Conservation (phyloP, 306 rosid species). For the Coriaria nepalensis region DNA sequence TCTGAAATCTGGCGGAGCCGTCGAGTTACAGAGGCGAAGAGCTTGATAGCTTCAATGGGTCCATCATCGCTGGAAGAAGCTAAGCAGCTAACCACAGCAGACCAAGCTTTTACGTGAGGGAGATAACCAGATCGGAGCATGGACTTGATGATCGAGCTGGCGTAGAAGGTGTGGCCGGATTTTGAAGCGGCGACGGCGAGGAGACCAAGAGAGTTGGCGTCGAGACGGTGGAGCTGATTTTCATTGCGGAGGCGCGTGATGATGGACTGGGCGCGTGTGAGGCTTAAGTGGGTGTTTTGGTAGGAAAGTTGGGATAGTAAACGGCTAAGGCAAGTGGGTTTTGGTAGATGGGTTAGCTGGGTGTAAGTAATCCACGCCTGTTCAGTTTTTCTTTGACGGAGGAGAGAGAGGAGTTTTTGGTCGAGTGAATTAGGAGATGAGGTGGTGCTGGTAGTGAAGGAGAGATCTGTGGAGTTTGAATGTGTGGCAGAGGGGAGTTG, state of each 20-base stretch:
- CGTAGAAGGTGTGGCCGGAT: slow-evolving; percentile 63
- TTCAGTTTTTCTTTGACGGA: slow-evolving; percentile 72
- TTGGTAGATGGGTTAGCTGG: slow-evolving; percentile 42
- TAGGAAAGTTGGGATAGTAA: slow-evolving; percentile 62
- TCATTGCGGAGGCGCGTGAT: slow-evolving; percentile 89
- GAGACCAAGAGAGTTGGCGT: slow-evolving; percentile 78
- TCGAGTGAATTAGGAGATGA: slow-evolving; percentile 22
- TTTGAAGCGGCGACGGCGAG: slow-evolving; percentile 70
- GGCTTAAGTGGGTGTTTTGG: slow-evolving; percentile 33
- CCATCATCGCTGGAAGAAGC: slow-evolving; percentile 44
- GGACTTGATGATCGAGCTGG: slow-evolving; percentile 71
- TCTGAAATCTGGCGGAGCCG: slow-evolving; percentile 40
- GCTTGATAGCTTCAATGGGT: slow-evolving; percentile 48
- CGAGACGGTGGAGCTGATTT: slow-evolving; percentile 82
- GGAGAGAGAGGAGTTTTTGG: slow-evolving; percentile 43
- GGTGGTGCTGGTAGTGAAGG: slow-evolving; percentile 18
- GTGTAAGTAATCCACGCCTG: slow-evolving; percentile 70
- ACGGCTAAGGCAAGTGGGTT: slow-evolving; percentile 75
- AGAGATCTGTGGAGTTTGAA: slow-evolving; percentile 23
- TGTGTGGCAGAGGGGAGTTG: slow-evolving; percentile 20
- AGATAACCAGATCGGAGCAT: slow-evolving; percentile 97
- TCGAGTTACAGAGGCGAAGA: slow-evolving; percentile 42
- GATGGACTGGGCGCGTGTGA: slow-evolving; percentile 84
- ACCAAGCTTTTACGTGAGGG: slow-evolving; percentile 94
- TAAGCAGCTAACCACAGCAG: slow-evolving; percentile 74